These are phyloP conservation scores for Citrus inodora DNA, from an alignment of 345 rosid genomes.

Conservation along the genomic window DNA sequence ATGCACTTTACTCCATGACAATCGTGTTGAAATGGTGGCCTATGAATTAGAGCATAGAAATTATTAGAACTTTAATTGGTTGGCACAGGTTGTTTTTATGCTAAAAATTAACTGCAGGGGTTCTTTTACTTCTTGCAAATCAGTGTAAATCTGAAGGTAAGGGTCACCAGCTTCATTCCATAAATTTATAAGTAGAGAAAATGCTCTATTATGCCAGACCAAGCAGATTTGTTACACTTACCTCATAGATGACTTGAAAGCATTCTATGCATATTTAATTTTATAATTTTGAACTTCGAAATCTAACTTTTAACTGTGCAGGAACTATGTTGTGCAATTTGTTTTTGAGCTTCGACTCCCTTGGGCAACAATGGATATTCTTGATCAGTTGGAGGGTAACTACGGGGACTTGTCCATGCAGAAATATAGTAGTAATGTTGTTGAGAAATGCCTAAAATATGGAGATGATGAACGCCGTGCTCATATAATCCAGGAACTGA, in stretches of 20 bases:
- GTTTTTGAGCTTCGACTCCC: slow-evolving; percentile 62
- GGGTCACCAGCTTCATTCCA: background rate
- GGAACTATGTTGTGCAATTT: slow-evolving; percentile 79
- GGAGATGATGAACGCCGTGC: slow-evolving; percentile 45
- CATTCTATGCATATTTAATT: background rate
- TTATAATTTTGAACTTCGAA: background rate
- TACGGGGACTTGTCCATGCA: slow-evolving; percentile 76
- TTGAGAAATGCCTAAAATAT: slow-evolving; percentile 70
- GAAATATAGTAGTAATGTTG: slow-evolving; percentile 90
- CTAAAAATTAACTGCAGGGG: background rate
- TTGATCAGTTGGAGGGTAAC: slow-evolving; percentile 63
- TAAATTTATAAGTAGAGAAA: background rate
- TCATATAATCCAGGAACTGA: slow-evolving; percentile 52
- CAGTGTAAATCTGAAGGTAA: background rate
- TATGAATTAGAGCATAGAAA: background rate
- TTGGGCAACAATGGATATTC: slow-evolving; percentile 48
- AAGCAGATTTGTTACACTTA: background rate
- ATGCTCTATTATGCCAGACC: background rate
- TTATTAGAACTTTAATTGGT: background rate
- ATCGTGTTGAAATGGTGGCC: background rate
- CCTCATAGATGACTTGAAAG: background rate
- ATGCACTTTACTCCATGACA: background rate
- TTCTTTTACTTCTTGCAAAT: background rate
- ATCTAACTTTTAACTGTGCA: slow-evolving; percentile 20
- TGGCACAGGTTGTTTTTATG: background rate